Conservation (phyloP, 139 green algal genomes). For the Choricystis sp. region DNA sequence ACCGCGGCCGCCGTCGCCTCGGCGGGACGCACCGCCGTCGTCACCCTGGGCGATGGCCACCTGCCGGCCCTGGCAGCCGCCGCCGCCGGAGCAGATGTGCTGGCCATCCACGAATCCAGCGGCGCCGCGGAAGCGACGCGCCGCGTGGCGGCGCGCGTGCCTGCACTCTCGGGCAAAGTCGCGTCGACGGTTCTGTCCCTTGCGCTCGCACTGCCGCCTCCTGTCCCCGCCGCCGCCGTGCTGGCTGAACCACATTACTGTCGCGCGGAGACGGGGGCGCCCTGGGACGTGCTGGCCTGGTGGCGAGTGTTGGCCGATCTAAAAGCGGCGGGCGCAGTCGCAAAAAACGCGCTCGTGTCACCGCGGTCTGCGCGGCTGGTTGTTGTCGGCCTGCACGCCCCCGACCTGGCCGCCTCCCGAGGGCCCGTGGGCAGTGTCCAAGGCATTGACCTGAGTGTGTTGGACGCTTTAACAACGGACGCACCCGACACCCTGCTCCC, state of each 20-base stretch:
- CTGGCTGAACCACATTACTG: neutral
- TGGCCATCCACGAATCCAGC: neutral
- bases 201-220: neutral
- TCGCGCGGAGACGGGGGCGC: neutral
- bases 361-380: neutral
- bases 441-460: neutral
- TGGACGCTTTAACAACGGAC: too few species aligned
- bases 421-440: neutral
- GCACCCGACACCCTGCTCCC: too few species aligned
- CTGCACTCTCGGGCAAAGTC: neutral
- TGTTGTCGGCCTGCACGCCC: neutral
- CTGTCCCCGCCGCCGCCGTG: neutral
- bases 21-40: neutral
- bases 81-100: neutral
- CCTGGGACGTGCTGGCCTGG: neutral
- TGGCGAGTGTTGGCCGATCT: neutral
- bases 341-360: neutral
- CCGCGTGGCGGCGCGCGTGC: too few species aligned
- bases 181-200: neutral
- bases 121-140: too few species aligned
- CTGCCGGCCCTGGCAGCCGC: neutral
- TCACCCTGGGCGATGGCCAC: neutral
- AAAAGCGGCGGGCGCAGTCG: neutral
- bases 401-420: neutral
- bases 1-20: too few species aligned